Percentiles rank a stretch among this genome's conserved stretches.
Evolutionary conservation across 2,329 filamentous ascomycete genomes (phyloP).

Genomic region (Fusarium miscanthi): DNA sequence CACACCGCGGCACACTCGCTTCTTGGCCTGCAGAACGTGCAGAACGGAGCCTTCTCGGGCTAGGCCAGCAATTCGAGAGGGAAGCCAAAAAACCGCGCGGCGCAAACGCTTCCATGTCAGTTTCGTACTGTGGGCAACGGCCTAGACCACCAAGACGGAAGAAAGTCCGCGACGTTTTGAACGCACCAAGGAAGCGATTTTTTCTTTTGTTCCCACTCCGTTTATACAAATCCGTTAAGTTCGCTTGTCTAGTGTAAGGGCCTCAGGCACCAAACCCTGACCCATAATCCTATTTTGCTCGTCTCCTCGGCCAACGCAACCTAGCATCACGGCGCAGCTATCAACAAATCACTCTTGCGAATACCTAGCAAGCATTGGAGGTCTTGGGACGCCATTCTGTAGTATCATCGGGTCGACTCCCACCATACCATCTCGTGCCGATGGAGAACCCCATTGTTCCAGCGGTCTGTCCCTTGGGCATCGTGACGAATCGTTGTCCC

Average conservation of each 20-base stretch:
- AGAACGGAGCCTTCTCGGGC: constrained; percentile 27
- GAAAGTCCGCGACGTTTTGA: constrained; percentile 34
- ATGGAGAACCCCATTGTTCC: neutral
- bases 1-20: neutral
- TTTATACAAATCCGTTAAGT: constrained; percentile 22
- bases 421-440: constrained; percentile 2
- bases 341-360: constrained; percentile 15
- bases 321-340: neutral
- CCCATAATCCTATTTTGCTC: neutral
- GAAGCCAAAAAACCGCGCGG: constrained; percentile 29
- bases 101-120: constrained; percentile 25
- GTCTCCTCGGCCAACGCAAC: constrained; percentile 19
- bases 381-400: neutral
- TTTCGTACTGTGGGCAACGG: constrained; percentile 38
- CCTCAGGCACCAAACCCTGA: constrained; percentile 29
- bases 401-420: constrained; percentile 16
- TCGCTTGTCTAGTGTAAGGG: constrained; percentile 20
- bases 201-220: constrained; percentile 29
- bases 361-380: constrained; percentile 3
- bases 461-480: neutral
- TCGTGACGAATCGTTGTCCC: constrained; percentile 18
- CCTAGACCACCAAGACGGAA: constrained; percentile 19
- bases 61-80: constrained; percentile 20
- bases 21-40: constrained; percentile 27
- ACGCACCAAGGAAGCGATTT: constrained; percentile 22